Evolutionary conservation across 257 asterid species (phyloP).

Genomic region (Plantago ovata): DNA sequence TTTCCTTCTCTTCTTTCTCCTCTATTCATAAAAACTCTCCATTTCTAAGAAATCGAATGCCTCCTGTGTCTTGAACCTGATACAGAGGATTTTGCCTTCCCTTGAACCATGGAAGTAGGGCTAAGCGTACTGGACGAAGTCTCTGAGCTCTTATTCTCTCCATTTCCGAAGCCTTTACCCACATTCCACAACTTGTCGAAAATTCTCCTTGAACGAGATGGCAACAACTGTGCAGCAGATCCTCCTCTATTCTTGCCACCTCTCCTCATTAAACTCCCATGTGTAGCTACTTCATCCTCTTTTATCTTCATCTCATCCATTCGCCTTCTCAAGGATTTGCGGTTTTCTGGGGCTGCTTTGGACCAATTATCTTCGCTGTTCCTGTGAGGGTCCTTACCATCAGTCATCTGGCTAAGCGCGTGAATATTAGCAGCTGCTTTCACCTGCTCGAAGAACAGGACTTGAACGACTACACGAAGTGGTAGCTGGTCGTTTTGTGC

Average conservation of each 20-base stretch:
- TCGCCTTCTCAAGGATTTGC: conserved; percentile 41
- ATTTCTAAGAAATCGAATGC: conserved; percentile 64
- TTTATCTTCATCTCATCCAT: conserved; percentile 48
- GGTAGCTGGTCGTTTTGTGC: conserved; percentile 90
- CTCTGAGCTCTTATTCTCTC: conserved; percentile 70
- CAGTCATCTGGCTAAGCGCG: conserved; percentile 24
- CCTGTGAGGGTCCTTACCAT: conserved; percentile 29
- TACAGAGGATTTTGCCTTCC: conserved; percentile 49
- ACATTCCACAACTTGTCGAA: conserved; percentile 72
- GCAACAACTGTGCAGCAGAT: conserved; percentile 54
- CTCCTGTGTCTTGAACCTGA: conserved; percentile 60
- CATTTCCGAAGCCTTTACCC: conserved; percentile 54
- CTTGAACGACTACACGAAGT: conserved; percentile 77
- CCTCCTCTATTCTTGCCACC: conserved; percentile 56
- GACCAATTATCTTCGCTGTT: conserved; percentile 39
- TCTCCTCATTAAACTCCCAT: conserved; percentile 36
- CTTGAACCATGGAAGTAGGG: conserved; percentile 57
- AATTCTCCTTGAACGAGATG: conserved; percentile 84
- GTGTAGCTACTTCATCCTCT: conserved; percentile 36
- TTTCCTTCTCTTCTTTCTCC: neutral
- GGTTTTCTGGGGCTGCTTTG: conserved; percentile 33
- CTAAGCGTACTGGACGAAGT: conserved; percentile 89
- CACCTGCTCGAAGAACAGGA: conserved; percentile 70
- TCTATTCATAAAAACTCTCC: conserved; percentile 6
- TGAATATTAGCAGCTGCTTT: conserved; percentile 50